These are phyloP conservation scores for Pulveroboletus sp. DNA, from an alignment of 768 basidiomycete species.

Conservation along the genomic window DNA sequence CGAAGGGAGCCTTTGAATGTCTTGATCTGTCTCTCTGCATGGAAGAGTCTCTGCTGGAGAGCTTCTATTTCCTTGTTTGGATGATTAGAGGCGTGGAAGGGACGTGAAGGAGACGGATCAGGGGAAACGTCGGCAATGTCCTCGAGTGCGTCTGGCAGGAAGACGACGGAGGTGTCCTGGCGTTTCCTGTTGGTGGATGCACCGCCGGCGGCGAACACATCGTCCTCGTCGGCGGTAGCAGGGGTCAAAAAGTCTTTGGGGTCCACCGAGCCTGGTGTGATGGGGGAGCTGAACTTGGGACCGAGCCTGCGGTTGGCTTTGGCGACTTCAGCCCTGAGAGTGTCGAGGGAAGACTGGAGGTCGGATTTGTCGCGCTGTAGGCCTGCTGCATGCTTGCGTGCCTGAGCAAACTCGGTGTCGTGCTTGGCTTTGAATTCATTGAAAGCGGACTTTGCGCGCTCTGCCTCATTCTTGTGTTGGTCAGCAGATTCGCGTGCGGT, in stretches of 20 bases:
- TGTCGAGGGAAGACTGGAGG: conserved; percentile 75
- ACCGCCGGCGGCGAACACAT: conserved; percentile 62
- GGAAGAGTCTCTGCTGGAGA: conserved; percentile 74
- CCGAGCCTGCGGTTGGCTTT: conserved; percentile 56
- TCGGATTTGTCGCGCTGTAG: conserved; percentile 92
- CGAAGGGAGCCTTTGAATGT: conserved; percentile 76
- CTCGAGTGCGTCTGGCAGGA: conserved; percentile 44
- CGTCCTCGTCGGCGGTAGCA: conserved; percentile 50
- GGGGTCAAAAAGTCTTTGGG: conserved; percentile 54
- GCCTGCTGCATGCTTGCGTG: conserved; percentile 81
- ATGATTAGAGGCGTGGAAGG: conserved; percentile 69
- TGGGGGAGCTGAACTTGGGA: conserved; percentile 65
- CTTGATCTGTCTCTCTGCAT: conserved; percentile 81
- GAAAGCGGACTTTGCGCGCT: conserved; percentile 57
- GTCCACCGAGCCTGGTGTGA: conserved; percentile 58
- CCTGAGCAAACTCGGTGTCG: conserved; percentile 91
- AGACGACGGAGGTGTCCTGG: conserved; percentile 46
- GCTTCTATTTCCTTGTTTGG: conserved; percentile 80
- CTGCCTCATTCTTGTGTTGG: conserved; percentile 80
- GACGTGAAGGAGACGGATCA: conserved; percentile 55
- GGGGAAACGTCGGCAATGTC: conserved; percentile 53
- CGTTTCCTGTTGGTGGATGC: conserved; percentile 61
- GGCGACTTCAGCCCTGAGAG: conserved; percentile 65
- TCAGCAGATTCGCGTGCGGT: conserved; percentile 72
- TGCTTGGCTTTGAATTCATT: conserved; percentile 85